A percentile compares a stretch with the other conserved stretches of the same genome.
These are phyloP conservation scores for Huntiella bhutanensis DNA, from an alignment of 2,329 filamentous ascomycete species.

Conservation along the genomic window DNA sequence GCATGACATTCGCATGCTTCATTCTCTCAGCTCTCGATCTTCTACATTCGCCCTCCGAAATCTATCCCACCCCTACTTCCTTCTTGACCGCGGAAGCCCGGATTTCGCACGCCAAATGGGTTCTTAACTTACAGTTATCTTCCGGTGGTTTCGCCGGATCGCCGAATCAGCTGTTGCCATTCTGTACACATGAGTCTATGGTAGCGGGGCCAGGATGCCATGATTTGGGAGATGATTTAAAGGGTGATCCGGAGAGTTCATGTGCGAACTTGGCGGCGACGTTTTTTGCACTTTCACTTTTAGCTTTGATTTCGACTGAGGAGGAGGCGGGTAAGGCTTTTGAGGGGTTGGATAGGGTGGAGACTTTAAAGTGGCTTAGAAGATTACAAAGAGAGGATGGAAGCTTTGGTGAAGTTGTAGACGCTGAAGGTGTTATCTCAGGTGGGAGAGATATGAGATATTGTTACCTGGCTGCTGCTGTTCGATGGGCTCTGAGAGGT, in stretches of 20 bases:
- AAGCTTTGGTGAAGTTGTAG: slow-evolving; percentile 73
- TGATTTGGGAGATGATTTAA: not conserved
- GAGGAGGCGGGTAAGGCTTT: slow-evolving; percentile 27
- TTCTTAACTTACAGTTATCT: slow-evolving; percentile 71
- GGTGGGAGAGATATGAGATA: slow-evolving; percentile 75
- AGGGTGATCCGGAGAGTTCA: not conserved
- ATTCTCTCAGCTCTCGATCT: slow-evolving; percentile 71
- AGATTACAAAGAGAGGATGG: slow-evolving; percentile 65
- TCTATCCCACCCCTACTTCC: slow-evolving; percentile 21
- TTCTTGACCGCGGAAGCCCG: slow-evolving; percentile 30
- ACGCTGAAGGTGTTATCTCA: slow-evolving; percentile 37
- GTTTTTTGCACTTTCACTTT: slow-evolving; percentile 63
- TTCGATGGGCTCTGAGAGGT: slow-evolving; percentile 66
- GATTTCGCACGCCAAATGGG: slow-evolving; percentile 44
- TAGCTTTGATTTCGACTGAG: slow-evolving; percentile 36
- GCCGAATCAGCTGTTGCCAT: slow-evolving; percentile 41
- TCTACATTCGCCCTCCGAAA: slow-evolving; percentile 39
- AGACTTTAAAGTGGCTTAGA: slow-evolving; percentile 55
- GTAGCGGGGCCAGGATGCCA: not conserved
- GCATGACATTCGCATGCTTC: slow-evolving; percentile 80
- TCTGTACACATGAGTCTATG: slow-evolving; percentile 15
- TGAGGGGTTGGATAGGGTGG: slow-evolving; percentile 43
- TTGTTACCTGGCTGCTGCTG: slow-evolving; percentile 65
- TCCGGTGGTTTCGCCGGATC: slow-evolving; percentile 78
- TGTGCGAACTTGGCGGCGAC: slow-evolving; percentile 64